Conservation (phyloP, 139 green algal species). For the Coccomyxa sp. region DNA sequence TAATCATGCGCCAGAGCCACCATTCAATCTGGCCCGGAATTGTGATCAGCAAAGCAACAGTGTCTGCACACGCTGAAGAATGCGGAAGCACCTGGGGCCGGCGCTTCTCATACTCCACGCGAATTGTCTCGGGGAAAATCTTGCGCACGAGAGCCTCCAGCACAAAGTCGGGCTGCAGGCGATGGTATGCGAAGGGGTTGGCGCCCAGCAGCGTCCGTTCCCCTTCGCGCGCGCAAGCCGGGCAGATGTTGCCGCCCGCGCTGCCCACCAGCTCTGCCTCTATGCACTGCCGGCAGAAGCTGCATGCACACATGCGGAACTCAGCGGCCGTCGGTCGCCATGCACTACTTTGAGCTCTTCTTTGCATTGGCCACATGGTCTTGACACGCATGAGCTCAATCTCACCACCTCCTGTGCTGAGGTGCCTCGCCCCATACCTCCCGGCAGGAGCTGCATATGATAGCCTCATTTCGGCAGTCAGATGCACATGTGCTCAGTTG, state of each 20-base stretch:
- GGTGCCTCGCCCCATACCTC: background rate
- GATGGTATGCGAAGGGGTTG: constrained; percentile 3
- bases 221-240: constrained; percentile 2
- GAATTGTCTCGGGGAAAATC: background rate
- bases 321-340: background rate
- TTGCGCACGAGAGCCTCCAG: constrained; percentile 15
- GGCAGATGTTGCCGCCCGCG: background rate
- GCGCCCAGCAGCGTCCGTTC: constrained; percentile 4
- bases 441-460: background rate
- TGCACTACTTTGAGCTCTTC: background rate
- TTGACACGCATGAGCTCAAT: background rate
- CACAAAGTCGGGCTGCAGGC: constrained; percentile 17
- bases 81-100: background rate
- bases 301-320: background rate
- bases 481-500: background rate
- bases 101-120: no score
- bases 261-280: constrained; percentile 4
- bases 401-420: background rate
- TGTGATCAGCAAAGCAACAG: background rate
- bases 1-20: background rate
- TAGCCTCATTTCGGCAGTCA: no score
- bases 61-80: background rate
- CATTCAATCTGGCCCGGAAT: background rate
- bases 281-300: constrained; percentile 28
- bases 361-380: background rate